Evolutionary conservation across 352 stramenopile species (phyloP).

Genomic region (Thalassiosira allenii): DNA sequence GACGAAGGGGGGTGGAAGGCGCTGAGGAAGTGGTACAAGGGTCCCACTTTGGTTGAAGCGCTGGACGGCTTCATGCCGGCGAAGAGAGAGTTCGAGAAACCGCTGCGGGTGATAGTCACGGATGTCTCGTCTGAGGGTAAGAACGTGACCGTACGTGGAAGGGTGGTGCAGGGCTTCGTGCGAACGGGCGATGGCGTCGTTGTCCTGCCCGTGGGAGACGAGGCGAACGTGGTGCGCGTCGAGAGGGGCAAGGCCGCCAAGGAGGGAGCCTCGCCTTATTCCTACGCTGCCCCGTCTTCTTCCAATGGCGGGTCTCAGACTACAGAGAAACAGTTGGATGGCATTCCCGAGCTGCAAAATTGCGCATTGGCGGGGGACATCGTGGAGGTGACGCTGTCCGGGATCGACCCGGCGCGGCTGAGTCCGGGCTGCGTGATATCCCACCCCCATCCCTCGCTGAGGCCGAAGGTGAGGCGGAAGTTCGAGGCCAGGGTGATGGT

Average conservation of each 20-base stretch:
- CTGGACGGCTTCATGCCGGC: conserved; percentile 75
- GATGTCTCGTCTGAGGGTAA: conserved; percentile 83
- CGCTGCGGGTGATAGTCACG: conserved; percentile 70
- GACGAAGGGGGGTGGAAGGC: conserved; percentile 51
- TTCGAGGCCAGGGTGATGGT: conserved; percentile 79
- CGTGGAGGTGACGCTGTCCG: conserved; percentile 72
- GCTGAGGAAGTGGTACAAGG: conserved; percentile 77
- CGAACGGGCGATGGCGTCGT: conserved; percentile 69
- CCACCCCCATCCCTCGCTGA: conserved; percentile 61
- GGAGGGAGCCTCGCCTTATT: conserved; percentile 50
- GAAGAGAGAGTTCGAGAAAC: conserved; percentile 80
- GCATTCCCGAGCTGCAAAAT: conserved; percentile 55
- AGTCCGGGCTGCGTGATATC: conserved; percentile 80
- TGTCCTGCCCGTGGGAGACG: conserved; percentile 84
- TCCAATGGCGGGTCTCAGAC: neutral
- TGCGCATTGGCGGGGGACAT: conserved; percentile 77
- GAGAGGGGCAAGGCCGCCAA: conserved; percentile 64
- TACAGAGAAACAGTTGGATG: conserved; percentile 30
- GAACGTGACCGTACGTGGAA: conserved; percentile 70
- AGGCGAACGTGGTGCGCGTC: conserved; percentile 63
- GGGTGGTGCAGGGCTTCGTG: conserved; percentile 83
- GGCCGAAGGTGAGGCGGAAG: conserved; percentile 65
- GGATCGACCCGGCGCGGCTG: conserved; percentile 80
- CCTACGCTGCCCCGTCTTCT: conserved; percentile 35
- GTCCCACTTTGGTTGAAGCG: conserved; percentile 76